These are phyloP conservation scores for Cyberlindnera veronae DNA, from an alignment of 805 yeast genomes.

Conservation along the genomic window DNA sequence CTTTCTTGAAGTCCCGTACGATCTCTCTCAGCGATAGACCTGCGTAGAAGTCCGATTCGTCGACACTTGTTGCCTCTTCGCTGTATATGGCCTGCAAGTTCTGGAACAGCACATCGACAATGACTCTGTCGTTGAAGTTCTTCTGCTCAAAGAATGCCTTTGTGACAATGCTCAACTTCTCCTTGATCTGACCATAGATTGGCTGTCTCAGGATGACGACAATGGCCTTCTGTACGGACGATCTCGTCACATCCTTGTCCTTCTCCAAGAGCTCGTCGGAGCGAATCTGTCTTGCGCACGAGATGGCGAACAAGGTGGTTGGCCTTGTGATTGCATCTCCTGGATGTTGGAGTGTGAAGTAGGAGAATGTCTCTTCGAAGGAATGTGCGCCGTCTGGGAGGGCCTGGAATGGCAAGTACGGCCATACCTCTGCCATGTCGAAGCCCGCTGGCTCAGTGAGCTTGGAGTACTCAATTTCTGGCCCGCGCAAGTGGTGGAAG, in stretches of 20 bases:
- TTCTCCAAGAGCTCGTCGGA: constrained; percentile 54
- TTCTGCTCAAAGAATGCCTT: constrained; percentile 80
- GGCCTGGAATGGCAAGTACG: constrained; percentile 88
- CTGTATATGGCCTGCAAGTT: constrained; percentile 49
- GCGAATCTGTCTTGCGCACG: constrained; percentile 83
- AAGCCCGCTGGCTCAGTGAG: constrained; percentile 27
- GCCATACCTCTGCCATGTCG: constrained; percentile 55
- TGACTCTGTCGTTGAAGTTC: constrained; percentile 64
- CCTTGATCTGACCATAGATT: constrained; percentile 81
- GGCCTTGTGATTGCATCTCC: constrained; percentile 32
- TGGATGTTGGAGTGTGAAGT: constrained; percentile 71
- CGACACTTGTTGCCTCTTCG: constrained; percentile 24
- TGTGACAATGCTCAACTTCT: constrained; percentile 86
- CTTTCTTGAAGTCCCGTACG: constrained; percentile 53
- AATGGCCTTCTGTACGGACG: constrained; percentile 87
- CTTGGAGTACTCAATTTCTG: constrained; percentile 88
- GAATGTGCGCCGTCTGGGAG: constrained; percentile 95
- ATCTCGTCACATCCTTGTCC: constrained; percentile 69
- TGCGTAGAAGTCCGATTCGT: constrained; percentile 61
- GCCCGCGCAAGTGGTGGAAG: constrained; percentile 90
- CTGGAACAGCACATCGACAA: constrained; percentile 67
- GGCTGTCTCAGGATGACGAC: constrained; percentile 87
- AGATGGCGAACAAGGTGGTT: constrained; percentile 87
- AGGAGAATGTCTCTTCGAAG: constrained; percentile 89
- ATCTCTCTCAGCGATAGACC: constrained; percentile 72